phyloP scores from a whole-genome alignment of 257 asterid genomes.

The Solanum rostratum region DNA sequence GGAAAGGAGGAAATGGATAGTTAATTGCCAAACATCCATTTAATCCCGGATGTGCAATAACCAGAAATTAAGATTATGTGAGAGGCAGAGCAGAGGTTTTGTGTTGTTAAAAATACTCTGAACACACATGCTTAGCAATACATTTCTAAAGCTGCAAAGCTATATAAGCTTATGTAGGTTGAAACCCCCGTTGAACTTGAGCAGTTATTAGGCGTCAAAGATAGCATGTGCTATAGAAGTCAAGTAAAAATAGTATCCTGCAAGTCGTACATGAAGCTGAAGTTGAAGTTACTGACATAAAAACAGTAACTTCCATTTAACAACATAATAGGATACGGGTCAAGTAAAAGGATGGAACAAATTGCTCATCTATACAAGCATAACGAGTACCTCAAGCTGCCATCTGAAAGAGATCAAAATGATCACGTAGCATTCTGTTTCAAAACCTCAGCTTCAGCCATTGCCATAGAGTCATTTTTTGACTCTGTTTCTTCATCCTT shows the following conservation, averaged over 20 bases:
- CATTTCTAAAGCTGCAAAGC: neutral
- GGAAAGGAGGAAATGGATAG: neutral
- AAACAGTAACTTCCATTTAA: neutral
- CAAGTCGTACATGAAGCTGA: neutral
- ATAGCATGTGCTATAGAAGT: neutral
- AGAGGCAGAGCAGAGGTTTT: neutral
- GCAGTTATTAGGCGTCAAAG: neutral
- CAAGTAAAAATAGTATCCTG: neutral
- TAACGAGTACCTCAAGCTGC: neutral
- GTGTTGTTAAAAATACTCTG: neutral
- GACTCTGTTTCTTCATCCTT: constrained; percentile 42
- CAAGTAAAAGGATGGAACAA: neutral
- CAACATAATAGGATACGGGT: neutral
- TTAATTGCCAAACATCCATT: neutral
- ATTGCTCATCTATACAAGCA: neutral
- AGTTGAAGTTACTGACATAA: neutral
- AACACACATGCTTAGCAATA: neutral
- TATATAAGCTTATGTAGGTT: neutral
- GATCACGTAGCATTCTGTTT: constrained; percentile 33
- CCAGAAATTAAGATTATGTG: neutral
- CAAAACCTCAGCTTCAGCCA: constrained; percentile 69
- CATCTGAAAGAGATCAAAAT: neutral
- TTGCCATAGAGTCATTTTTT: constrained; percentile 55
- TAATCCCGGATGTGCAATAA: too few species aligned
- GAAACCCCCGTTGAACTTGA: neutral